Conservation (phyloP, 495 filamentous ascomycete species). For the Daldinia loculata region DNA sequence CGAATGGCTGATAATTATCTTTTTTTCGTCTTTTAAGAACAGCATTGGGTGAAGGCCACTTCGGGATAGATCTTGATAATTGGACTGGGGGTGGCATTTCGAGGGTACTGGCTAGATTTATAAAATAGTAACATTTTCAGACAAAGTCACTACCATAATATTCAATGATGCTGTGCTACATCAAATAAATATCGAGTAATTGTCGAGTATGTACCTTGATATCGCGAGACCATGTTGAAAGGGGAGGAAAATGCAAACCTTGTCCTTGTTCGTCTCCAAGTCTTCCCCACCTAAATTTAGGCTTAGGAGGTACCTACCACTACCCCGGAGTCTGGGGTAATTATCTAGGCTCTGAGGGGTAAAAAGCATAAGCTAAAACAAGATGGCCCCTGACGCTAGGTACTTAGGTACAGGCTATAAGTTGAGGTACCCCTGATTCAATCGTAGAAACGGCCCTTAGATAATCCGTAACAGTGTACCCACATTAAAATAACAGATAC, state of each 20-base stretch:
- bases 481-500: background rate
- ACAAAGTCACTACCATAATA: background rate
- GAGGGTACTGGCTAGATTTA: constrained; percentile 5
- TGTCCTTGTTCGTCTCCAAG: background rate
- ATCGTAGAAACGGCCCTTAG: background rate
- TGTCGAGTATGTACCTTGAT: background rate
- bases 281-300: constrained; percentile 16
- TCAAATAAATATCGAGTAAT: background rate
- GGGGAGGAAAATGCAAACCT: background rate
- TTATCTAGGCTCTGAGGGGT: background rate
- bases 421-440: too few relatives aligned
- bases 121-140: constrained; percentile 16
- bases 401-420: background rate
- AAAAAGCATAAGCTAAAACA: background rate
- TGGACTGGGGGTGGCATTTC: constrained; percentile 23
- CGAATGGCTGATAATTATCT: constrained; percentile 4
- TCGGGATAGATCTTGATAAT: background rate
- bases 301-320: too few relatives aligned
- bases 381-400: background rate
- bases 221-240: background rate
- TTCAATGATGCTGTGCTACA: background rate
- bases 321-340: constrained; percentile 35
- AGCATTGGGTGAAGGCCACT: background rate
- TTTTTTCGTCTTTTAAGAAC: background rate
- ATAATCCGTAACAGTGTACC: background rate